Conservation (phyloP, 805 yeast species). For the Saturnispora sekii region DNA sequence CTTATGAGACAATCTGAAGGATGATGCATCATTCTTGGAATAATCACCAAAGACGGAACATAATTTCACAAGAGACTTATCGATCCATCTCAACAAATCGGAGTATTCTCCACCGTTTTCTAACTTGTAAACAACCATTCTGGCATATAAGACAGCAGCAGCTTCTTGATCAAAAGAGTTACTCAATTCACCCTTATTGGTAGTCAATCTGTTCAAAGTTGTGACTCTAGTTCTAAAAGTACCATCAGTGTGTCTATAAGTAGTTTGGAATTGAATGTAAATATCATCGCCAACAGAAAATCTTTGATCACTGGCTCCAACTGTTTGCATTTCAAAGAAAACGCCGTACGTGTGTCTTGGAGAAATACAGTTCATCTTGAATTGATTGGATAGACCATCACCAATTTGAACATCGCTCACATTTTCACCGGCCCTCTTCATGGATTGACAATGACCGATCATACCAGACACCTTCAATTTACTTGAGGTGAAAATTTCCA, state of each 20-base stretch:
- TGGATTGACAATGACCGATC: constrained; percentile 84
- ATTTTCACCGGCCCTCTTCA: constrained; percentile 54
- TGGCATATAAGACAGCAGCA: constrained; percentile 88
- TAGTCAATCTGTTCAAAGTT: constrained; percentile 54
- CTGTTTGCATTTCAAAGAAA: constrained; percentile 70
- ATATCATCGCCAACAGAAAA: constrained; percentile 28
- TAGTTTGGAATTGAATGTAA: constrained; percentile 69
- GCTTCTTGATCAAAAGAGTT: constrained; percentile 94
- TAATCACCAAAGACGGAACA: constrained; percentile 93
- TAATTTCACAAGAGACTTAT: constrained; percentile 78
- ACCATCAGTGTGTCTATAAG: constrained; percentile 94
- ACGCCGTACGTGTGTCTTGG: constrained; percentile 86
- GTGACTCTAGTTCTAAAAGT: constrained; percentile 84
- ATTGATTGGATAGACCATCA: constrained; percentile 82
- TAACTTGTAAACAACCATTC: constrained; percentile 80
- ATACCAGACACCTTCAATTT: constrained; percentile 87
- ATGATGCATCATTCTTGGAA: constrained; percentile 71
- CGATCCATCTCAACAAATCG: constrained; percentile 91
- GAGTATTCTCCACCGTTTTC: constrained; percentile 70
- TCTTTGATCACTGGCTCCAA: constrained; percentile 37
- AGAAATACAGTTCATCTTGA: constrained; percentile 76
- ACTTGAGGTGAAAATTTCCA: constrained; percentile 79
- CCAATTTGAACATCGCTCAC: constrained; percentile 93
- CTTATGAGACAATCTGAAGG: constrained; percentile 76
- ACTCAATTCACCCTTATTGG: constrained; percentile 40